phyloP scores from a whole-genome alignment of 495 filamentous ascomycete genomes.

The Durotheca rogersii region DNA sequence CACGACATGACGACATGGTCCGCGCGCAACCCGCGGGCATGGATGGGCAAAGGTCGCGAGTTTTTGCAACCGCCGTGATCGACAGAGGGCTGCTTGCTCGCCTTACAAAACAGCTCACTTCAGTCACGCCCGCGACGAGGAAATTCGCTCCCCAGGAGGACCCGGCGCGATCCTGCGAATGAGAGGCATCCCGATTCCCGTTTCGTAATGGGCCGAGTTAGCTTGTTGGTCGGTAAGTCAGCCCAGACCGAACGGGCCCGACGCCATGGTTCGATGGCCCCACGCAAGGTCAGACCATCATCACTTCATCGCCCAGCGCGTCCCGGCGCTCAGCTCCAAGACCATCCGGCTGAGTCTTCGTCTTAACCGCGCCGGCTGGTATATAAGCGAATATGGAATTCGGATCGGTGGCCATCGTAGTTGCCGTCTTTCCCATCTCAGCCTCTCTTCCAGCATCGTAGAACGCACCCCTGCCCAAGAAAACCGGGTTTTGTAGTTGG shows the following conservation, averaged over 20 bases:
- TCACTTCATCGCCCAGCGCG: too few relatives aligned
- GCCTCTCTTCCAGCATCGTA: not conserved
- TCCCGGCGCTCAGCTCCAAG: not conserved
- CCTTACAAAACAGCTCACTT: too few relatives aligned
- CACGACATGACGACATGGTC: too few relatives aligned
- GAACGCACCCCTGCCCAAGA: not conserved
- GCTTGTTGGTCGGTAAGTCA: conserved; percentile 7
- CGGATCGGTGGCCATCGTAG: not conserved
- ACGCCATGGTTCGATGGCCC: conserved; percentile 27
- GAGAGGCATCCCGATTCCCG: not conserved
- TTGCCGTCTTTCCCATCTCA: not conserved
- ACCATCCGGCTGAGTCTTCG: too few relatives aligned
- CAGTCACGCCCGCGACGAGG: too few relatives aligned
- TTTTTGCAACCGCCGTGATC: too few relatives aligned
- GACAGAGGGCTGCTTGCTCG: too few relatives aligned
- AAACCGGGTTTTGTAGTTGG: not conserved
- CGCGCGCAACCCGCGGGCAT: too few relatives aligned
- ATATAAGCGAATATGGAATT: not conserved
- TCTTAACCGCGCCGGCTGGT: too few relatives aligned
- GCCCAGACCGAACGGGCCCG: conserved; percentile 21
- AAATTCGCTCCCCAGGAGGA: conserved; percentile 3
- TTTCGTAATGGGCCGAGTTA: too few relatives aligned
- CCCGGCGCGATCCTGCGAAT: conserved; percentile 11
- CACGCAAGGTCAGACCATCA: conserved; percentile 29
- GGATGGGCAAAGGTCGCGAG: too few relatives aligned